Evolutionary conservation across 345 rosid genomes (phyloP).

Genomic region (Euphorbia pulcherrima): DNA sequence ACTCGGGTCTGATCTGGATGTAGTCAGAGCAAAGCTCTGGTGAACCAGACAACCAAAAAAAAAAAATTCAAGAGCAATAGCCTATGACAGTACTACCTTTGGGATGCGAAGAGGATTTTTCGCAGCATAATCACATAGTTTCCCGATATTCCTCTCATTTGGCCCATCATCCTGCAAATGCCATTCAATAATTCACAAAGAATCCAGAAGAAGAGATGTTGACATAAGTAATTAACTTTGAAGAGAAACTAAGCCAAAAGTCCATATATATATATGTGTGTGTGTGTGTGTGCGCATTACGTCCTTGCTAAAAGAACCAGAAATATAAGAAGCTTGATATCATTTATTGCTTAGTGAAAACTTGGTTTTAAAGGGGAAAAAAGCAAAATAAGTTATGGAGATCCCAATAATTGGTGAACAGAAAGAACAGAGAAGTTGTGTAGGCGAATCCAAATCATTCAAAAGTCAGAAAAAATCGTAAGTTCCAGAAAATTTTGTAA

Average conservation of each 20-base stretch:
- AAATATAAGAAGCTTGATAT: neutral
- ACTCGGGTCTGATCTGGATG: too few species aligned
- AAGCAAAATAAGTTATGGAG: neutral
- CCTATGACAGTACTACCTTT: conserved; percentile 45
- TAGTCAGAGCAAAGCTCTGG: too few species aligned
- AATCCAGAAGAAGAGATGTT: neutral
- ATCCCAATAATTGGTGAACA: neutral
- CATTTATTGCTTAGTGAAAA: neutral
- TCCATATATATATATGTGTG: neutral
- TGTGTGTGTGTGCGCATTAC: too few species aligned
- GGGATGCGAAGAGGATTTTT: conserved; percentile 93
- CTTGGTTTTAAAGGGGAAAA: neutral
- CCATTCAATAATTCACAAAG: conserved; percentile 21
- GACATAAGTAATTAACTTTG: neutral
- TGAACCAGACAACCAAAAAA: too few species aligned
- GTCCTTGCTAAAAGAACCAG: neutral
- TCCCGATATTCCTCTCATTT: conserved; percentile 84
- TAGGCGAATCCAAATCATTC: neutral
- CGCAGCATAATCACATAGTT: conserved; percentile 90
- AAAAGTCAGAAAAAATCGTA: neutral
- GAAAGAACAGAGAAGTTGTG: conserved; percentile 1
- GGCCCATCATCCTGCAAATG: conserved; percentile 78
- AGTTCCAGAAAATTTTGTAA: neutral
- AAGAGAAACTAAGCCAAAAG: neutral
- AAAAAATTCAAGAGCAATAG: conserved; percentile 2